Percentiles rank a stretch among this genome's conserved stretches.
Conservation (phyloP, 2,329 filamentous ascomycete genomes). For the Karstenula rhodostoma region DNA sequence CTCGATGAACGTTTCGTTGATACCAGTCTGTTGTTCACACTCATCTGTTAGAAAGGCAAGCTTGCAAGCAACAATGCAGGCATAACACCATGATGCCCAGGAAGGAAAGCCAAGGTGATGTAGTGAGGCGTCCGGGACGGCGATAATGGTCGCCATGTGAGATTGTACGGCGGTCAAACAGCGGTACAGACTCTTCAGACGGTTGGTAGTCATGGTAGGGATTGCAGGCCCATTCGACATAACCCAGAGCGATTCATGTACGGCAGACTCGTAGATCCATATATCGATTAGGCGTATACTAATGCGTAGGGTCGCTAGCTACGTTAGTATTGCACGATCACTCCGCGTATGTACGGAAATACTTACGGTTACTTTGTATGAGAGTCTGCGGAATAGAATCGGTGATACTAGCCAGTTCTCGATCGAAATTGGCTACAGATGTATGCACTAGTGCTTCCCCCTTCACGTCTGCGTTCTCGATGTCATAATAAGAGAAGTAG, state of each 20-base stretch:
- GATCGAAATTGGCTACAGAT: conserved; percentile 24
- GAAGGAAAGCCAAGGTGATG: conserved; percentile 25
- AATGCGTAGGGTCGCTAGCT: conserved; percentile 17
- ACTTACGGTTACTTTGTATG: conserved; percentile 20
- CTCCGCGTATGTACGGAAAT: neutral
- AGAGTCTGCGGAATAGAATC: conserved; percentile 10
- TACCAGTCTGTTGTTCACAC: conserved; percentile 18
- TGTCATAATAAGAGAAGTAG: conserved; percentile 34
- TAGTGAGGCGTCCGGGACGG: conserved; percentile 17
- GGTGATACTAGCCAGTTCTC: conserved; percentile 26
- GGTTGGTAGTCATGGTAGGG: conserved; percentile 12
- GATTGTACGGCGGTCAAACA: conserved; percentile 20
- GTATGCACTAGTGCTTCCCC: conserved; percentile 29
- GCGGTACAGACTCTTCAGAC: conserved; percentile 21
- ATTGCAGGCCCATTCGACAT: neutral
- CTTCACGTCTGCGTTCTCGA: conserved; percentile 28
- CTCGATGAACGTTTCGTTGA: conserved; percentile 22
- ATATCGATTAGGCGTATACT: conserved; percentile 21
- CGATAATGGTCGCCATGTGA: conserved; percentile 24
- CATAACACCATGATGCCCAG: conserved; percentile 35
- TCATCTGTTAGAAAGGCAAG: conserved; percentile 35
- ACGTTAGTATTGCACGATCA: neutral
- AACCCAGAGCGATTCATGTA: conserved; percentile 30
- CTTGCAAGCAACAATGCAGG: conserved; percentile 35
- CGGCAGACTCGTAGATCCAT: conserved; percentile 31